phyloP scores from a whole-genome alignment of 2,329 filamentous ascomycete species.

The Claviceps monticola region DNA sequence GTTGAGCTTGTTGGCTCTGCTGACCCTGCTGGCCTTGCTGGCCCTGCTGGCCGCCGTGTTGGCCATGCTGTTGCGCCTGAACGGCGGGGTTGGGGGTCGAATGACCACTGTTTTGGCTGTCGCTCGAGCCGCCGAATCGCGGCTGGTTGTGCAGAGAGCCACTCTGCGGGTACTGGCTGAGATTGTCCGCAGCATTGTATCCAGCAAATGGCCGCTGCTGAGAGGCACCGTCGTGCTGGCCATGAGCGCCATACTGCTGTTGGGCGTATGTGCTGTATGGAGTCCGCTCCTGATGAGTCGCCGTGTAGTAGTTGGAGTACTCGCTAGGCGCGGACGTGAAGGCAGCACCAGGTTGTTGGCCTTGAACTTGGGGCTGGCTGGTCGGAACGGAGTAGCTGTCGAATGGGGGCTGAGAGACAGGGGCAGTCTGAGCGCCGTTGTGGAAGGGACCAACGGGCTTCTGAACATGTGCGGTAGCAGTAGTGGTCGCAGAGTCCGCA shows the following conservation, averaged over 20 bases:
- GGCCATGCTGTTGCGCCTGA: constrained; percentile 34
- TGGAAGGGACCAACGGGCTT: constrained; percentile 83
- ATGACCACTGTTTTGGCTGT: constrained; percentile 74
- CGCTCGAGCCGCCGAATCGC: constrained; percentile 45
- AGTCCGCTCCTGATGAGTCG: constrained; percentile 57
- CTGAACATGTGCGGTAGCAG: constrained; percentile 38
- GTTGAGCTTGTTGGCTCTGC: constrained; percentile 20
- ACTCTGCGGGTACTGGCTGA: constrained; percentile 61
- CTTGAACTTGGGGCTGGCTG: constrained; percentile 40
- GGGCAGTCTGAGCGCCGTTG: constrained; percentile 43
- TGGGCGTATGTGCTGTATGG: constrained; percentile 70
- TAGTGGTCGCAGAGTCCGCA: constrained; percentile 41
- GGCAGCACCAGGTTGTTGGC: constrained; percentile 45
- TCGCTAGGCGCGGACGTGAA: constrained; percentile 66
- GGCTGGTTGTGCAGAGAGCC: constrained; percentile 41
- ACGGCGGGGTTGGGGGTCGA: constrained; percentile 74
- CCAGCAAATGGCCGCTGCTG: constrained; percentile 68
- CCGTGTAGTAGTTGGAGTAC: constrained; percentile 75
- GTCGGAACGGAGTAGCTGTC: constrained; percentile 48
- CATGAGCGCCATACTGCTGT: constrained; percentile 43
- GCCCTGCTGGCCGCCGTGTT: constrained; percentile 27
- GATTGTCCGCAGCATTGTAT: constrained; percentile 53
- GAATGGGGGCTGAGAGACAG: constrained; percentile 39
- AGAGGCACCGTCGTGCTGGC: constrained; percentile 57
- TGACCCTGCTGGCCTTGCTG: constrained; percentile 23